Conservation (phyloP, 805 yeast species). For the Wickerhamiella hasegawae region DNA sequence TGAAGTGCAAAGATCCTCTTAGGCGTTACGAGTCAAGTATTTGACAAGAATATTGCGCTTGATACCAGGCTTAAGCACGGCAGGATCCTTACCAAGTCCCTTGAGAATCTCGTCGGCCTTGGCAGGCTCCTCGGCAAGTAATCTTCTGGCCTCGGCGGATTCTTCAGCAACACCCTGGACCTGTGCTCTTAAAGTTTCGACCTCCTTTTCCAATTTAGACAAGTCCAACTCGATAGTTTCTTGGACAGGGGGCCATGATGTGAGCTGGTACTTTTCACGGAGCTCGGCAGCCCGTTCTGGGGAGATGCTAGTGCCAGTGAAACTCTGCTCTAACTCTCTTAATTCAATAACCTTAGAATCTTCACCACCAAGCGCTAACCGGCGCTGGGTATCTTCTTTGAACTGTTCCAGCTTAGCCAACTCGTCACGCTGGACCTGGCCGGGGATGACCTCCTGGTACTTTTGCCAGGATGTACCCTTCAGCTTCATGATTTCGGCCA, state of each 20-base stretch:
- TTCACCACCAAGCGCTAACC: conserved; percentile 14
- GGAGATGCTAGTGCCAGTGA: conserved; percentile 18
- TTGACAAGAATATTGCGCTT: conserved; percentile 46
- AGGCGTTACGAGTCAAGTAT: no score
- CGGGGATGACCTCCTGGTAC: conserved; percentile 59
- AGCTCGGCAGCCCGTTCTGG: conserved; percentile 24
- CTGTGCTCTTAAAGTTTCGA: conserved; percentile 22
- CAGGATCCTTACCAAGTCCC: conserved; percentile 26
- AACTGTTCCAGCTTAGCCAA: conserved; percentile 37
- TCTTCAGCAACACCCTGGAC: conserved; percentile 8
- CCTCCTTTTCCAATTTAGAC: conserved; percentile 23
- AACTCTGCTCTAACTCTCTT: conserved; percentile 15
- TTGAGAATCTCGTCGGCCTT: conserved; percentile 24
- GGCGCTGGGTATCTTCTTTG: conserved; percentile 17
- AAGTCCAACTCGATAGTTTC: conserved; percentile 28
- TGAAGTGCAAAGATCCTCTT: no score
- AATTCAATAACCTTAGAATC: conserved; percentile 14
- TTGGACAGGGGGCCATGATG: conserved; percentile 30
- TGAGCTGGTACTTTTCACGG: conserved; percentile 31
- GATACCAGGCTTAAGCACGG: conserved; percentile 31
- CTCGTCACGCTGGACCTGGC: conserved; percentile 54
- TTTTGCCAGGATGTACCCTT: conserved; percentile 84
- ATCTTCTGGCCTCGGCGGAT: conserved; percentile 14
- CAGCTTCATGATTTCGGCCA: conserved; percentile 78
- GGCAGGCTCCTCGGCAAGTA: conserved; percentile 22